These are phyloP conservation scores for Bassia scoparia DNA, from an alignment of 148 eudicot species.

Conservation along the genomic window DNA sequence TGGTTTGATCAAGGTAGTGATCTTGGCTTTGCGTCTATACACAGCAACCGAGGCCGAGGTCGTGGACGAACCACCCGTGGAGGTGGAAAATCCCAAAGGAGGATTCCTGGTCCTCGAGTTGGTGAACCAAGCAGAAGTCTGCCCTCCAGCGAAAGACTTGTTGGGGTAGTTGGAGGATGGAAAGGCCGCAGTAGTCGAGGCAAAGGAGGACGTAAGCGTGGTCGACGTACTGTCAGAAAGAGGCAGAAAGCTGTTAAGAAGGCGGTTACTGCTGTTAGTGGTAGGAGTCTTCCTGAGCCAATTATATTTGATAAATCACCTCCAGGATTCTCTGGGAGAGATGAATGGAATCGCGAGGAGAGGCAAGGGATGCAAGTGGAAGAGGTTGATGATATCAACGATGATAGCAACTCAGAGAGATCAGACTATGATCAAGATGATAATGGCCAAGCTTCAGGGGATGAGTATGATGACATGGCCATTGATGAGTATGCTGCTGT, in stretches of 20 bases:
- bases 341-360: slow-evolving; percentile 39
- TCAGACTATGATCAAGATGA: slow-evolving; percentile 46
- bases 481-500: slow-evolving; percentile 31
- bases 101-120: slow-evolving; percentile 28
- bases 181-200: slow-evolving; percentile 53
- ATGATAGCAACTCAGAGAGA: slow-evolving; percentile 44
- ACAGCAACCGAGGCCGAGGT: slow-evolving; percentile 42
- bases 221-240: slow-evolving; percentile 54
- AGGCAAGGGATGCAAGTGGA: slow-evolving; percentile 29
- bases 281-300: slow-evolving; percentile 23
- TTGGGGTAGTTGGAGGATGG: slow-evolving; percentile 48
- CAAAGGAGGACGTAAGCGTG: slow-evolving; percentile 50
- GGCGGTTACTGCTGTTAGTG: slow-evolving; percentile 16
- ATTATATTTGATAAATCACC: slow-evolving; percentile 33
- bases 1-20: slow-evolving; percentile 36
- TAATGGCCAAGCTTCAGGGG: slow-evolving; percentile 34
- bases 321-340: slow-evolving; percentile 36
- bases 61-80: slow-evolving; percentile 53
- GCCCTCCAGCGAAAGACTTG: slow-evolving; percentile 33
- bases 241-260: slow-evolving; percentile 45
- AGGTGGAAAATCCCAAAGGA: slow-evolving; percentile 59
- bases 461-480: slow-evolving; percentile 42
- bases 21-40: slow-evolving; percentile 30
- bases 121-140: slow-evolving; percentile 32
- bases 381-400: slow-evolving; percentile 33